These are phyloP conservation scores for Quercus mongolica DNA, from an alignment of 306 rosid species.

Conservation along the genomic window DNA sequence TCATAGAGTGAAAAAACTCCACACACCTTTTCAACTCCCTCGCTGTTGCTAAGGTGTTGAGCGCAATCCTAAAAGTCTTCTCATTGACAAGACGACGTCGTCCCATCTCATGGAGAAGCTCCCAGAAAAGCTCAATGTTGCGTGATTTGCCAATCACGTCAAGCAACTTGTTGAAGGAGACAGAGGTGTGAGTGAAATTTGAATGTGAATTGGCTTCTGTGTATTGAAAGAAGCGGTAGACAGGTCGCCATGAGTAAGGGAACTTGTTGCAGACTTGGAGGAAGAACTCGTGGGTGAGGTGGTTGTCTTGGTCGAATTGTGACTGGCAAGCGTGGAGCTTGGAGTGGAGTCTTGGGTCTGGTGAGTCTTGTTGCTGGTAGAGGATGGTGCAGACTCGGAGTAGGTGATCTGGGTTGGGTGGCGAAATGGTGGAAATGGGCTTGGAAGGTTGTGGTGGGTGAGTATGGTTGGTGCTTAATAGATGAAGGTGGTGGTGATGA, in stretches of 20 bases:
- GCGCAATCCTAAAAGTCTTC: slow-evolving; percentile 47
- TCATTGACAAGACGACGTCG: slow-evolving; percentile 42
- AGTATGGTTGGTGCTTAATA: slow-evolving; percentile 7
- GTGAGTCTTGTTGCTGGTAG: slow-evolving; percentile 74
- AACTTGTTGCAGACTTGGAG: slow-evolving; percentile 83
- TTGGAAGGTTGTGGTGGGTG: slow-evolving; percentile 7
- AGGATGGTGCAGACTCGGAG: slow-evolving; percentile 72
- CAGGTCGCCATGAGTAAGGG: slow-evolving; percentile 84
- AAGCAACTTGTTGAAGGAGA: slow-evolving; percentile 63
- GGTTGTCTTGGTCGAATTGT: not conserved
- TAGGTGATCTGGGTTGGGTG: slow-evolving; percentile 50
- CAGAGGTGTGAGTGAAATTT: slow-evolving; percentile 47
- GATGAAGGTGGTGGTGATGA: slow-evolving; percentile 11
- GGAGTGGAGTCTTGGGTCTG: slow-evolving; percentile 57
- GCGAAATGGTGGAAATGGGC: slow-evolving; percentile 8
- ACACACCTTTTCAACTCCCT: slow-evolving; percentile 75
- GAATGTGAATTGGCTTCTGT: slow-evolving; percentile 36
- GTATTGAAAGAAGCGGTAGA: slow-evolving; percentile 58
- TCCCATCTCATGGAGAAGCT: slow-evolving; percentile 45
- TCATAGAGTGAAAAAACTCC: slow-evolving; percentile 70
- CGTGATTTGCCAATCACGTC: slow-evolving; percentile 47
- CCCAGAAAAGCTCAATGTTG: slow-evolving; percentile 75
- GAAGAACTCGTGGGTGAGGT: slow-evolving; percentile 79
- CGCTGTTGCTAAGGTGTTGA: slow-evolving; percentile 53
- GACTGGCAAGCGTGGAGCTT: slow-evolving; percentile 52